Conservation (phyloP, 1,284 basidiomycete species). For the Thecaphora thlaspeos region DNA sequence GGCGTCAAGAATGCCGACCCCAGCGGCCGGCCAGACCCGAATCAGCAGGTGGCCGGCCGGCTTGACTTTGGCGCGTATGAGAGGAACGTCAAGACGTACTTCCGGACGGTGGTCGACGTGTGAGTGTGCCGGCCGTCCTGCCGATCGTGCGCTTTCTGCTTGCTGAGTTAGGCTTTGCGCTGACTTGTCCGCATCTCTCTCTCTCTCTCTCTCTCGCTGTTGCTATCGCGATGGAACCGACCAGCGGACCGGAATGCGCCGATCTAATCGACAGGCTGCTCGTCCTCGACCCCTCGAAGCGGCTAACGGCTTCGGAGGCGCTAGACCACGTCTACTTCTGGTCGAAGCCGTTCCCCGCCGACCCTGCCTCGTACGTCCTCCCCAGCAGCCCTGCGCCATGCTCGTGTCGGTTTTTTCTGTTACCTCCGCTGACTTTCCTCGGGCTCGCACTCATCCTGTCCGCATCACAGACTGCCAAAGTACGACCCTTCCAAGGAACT, state of each 20-base stretch:
- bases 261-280: slow-evolving; percentile 54
- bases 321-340: slow-evolving; percentile 55
- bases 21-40: slow-evolving; percentile 40
- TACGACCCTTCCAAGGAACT: slow-evolving; percentile 55
- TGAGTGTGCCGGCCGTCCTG: background rate
- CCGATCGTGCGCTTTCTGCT: too few relatives aligned
- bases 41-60: slow-evolving; percentile 34
- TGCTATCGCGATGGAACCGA: background rate
- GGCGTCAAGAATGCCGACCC: slow-evolving; percentile 55
- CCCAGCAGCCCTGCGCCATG: background rate
- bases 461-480: slow-evolving; percentile 39
- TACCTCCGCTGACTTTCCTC: background rate
- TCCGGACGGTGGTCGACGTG: slow-evolving; percentile 33
- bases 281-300: slow-evolving; percentile 48
- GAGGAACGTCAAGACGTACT: slow-evolving; percentile 34
- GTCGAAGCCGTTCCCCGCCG: slow-evolving; percentile 50
- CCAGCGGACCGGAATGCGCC: slow-evolving; percentile 31
- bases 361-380: slow-evolving; percentile 17
- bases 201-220: background rate
- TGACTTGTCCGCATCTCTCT: too few relatives aligned
- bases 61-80: slow-evolving; percentile 46
- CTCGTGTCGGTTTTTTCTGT: background rate
- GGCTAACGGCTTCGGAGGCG: slow-evolving; percentile 50
- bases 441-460: too few relatives aligned
- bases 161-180: too few relatives aligned